Base-by-base conservation (phyloP, 1,284 basidiomycete species). In the Cronartium quercuum region DNA sequence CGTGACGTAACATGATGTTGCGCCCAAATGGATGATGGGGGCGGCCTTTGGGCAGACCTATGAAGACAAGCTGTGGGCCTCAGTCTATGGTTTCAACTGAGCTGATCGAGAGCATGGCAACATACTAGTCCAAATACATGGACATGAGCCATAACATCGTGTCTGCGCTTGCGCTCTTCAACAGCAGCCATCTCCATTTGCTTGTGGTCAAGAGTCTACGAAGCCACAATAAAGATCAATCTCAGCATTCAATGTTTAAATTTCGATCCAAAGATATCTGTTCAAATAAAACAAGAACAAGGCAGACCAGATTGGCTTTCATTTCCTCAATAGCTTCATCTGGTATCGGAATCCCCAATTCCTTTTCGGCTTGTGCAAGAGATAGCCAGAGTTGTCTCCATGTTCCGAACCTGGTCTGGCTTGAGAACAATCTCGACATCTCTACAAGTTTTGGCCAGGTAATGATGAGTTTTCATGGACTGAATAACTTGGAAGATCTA, bases 111-210 rank as follows among this genome's bases (percentile, higher is more conserved):
- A 57, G 13, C 15, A 47, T 10, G 55, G 12, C 6, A 10, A 47
- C 41, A 44, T 38, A 67, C 71, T 6, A 71, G 34, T 62, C 81
- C 81, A 75, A 80, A 82, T 24, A 78, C 78, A 76, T 82, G 81
- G 10, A 82, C 81, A 75, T 82, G 81, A 18, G 81, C 81, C 81
- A 82, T 82, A 55, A 82, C 81, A 76, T 82, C 81, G 76, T 82
- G 81, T 34, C 81, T 76, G 21, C 80, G 69, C 38, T 76, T 77
- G 77, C 81, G 82, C 75, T 82, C 81, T 75, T 82, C 81, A 61
- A 80, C 78, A 12, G 80, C 80, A 18, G 81, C 81, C 13, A 80
- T 76, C 51, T 79, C 78, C 80, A 82, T 82, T 76, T 82, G 81
- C 47, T 78, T 77, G 55, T 80, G 79, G 69, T 82, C 80, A 47